Conservation (phyloP, 495 filamentous ascomycete genomes). For the Aspergillus haitiensis region DNA sequence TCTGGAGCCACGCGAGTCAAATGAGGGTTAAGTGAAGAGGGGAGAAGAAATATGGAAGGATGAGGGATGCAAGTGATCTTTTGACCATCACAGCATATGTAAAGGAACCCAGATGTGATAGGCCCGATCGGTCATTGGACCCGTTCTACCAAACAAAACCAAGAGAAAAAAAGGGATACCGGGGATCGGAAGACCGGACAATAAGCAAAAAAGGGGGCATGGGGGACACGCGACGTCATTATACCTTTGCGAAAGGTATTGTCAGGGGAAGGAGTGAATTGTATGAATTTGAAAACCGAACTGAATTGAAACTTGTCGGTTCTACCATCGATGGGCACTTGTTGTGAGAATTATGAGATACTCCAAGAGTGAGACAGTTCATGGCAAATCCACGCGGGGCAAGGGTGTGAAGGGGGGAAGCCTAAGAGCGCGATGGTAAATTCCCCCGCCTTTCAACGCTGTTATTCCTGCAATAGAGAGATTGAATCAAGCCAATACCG, state of each 20-base stretch:
- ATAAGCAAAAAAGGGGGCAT: constrained; percentile 4
- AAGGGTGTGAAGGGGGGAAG: neutral
- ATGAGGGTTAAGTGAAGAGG: constrained; percentile 20
- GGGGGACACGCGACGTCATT: constrained; percentile 28
- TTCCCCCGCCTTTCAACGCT: neutral
- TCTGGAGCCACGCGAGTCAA: constrained; percentile 30
- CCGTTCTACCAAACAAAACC: constrained; percentile 1
- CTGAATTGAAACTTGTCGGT: constrained; percentile 1
- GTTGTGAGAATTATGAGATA: neutral
- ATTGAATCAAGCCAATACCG: constrained; percentile 14
- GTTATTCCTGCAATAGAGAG: neutral
- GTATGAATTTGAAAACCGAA: neutral
- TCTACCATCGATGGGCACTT: neutral
- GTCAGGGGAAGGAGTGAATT: constrained; percentile 16
- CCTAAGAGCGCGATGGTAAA: neutral
- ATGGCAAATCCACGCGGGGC: too few species aligned
- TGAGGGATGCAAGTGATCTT: constrained; percentile 28
- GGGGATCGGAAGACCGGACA: neutral
- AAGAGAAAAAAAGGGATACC: constrained; percentile 1
- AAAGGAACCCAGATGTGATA: constrained; percentile 13
- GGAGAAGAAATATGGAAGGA: constrained; percentile 24
- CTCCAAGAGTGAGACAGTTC: too few species aligned
- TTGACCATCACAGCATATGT: constrained; percentile 20
- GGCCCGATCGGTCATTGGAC: constrained; percentile 10
- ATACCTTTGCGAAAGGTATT: constrained; percentile 24